These are phyloP conservation scores for Aspergillus homomorphus DNA, from an alignment of 495 filamentous ascomycete species.

Conservation along the genomic window DNA sequence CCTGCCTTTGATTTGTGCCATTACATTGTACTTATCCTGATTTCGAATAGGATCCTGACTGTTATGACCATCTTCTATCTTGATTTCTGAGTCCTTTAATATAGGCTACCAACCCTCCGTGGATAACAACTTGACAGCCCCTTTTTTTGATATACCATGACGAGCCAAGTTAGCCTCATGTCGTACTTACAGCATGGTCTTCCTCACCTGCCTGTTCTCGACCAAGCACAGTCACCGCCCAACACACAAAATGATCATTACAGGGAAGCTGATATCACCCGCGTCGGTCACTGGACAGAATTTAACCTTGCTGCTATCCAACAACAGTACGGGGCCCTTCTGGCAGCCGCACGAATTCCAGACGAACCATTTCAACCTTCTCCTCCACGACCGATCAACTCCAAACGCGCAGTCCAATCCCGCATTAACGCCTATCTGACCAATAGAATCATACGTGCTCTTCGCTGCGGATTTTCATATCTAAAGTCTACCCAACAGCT, in stretches of 20 bases:
- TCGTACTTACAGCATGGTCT: constrained; percentile 14
- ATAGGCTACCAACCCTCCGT: too few species aligned
- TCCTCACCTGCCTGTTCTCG: constrained; percentile 12
- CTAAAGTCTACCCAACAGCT: not conserved
- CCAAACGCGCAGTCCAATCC: constrained; percentile 7
- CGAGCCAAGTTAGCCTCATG: constrained; percentile 9
- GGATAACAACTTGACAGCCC: too few species aligned
- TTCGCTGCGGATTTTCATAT: constrained; percentile 13
- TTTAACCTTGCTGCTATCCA: constrained; percentile 15
- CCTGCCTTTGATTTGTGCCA: too few species aligned
- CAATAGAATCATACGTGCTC: constrained; percentile 6
- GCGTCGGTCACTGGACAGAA: constrained; percentile 10
- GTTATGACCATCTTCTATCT: too few species aligned
- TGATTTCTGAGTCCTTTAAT: too few species aligned
- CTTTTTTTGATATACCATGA: not conserved
- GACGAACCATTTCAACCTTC: constrained; percentile 13
- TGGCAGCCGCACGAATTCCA: constrained; percentile 3
- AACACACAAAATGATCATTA: constrained; percentile 16
- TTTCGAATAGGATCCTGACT: too few species aligned
- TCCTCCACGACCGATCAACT: constrained; percentile 15
- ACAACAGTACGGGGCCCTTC: constrained; percentile 7
- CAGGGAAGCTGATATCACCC: constrained; percentile 10
- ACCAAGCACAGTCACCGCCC: constrained; percentile 10
- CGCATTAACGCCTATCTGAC: constrained; percentile 13
- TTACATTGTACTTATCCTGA: too few species aligned